These are phyloP conservation scores for Phytophthora hibernalis DNA, from an alignment of 352 stramenopile species.

Conservation along the genomic window DNA sequence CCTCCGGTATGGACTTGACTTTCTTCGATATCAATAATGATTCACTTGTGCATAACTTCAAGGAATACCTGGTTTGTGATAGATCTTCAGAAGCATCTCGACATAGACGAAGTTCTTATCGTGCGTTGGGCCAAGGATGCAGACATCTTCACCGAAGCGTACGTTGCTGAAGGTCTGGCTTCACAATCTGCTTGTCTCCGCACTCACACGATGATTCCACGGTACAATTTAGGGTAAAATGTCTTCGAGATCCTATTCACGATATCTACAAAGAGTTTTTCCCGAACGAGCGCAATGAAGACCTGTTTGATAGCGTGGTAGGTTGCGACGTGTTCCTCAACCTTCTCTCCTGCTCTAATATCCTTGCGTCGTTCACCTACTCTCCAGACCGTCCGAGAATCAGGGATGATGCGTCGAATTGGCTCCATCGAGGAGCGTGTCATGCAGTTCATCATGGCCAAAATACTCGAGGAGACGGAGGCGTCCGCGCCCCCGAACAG, in stretches of 20 bases:
- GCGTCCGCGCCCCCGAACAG: conserved; percentile 19
- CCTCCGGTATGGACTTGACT: conserved; percentile 39
- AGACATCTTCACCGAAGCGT: conserved; percentile 63
- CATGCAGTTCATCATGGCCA: conserved; percentile 71
- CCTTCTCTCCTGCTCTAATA: not conserved
- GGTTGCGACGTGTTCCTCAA: not conserved
- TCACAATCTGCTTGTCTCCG: not conserved
- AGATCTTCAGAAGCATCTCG: conserved; percentile 64
- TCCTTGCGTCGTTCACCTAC: not conserved
- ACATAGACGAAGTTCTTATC: conserved; percentile 56
- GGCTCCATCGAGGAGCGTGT: conserved; percentile 65
- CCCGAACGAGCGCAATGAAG: conserved; percentile 44
- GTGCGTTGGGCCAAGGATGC: conserved; percentile 55
- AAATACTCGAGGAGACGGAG: conserved; percentile 61
- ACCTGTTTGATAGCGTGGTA: conserved; percentile 55
- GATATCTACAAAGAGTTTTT: conserved; percentile 65
- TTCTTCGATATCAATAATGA: not conserved
- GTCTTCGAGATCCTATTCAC: conserved; percentile 59
- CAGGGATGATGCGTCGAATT: conserved; percentile 50
- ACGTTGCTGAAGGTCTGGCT: conserved; percentile 9
- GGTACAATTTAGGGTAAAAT: conserved; percentile 43
- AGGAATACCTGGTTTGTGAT: conserved; percentile 1
- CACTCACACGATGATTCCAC: not conserved
- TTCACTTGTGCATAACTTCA: not conserved
- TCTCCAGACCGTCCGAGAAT: conserved; percentile 23